These are phyloP conservation scores for Butyriboletus appendiculatus DNA, from an alignment of 1,284 basidiomycete genomes.

Conservation along the genomic window DNA sequence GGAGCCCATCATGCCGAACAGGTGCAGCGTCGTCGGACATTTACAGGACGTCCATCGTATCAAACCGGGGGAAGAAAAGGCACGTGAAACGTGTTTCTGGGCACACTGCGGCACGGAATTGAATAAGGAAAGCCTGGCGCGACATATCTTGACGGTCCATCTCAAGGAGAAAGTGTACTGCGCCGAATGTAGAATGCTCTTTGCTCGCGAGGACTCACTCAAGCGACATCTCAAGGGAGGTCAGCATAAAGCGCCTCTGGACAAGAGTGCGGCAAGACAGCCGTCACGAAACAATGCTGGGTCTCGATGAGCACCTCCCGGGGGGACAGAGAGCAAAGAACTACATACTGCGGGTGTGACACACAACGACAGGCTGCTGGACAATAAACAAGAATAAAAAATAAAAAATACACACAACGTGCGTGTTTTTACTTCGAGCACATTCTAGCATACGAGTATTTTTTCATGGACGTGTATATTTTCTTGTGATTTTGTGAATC, in stretches of 20 bases:
- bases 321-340: not conserved
- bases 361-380: too few species aligned
- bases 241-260: constrained; percentile 5
- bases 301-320: not conserved
- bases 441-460: too few species aligned
- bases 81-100: constrained; percentile 18
- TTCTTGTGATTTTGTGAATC: not conserved
- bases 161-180: constrained; percentile 16
- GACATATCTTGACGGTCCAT: constrained; percentile 26
- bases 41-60: constrained; percentile 15
- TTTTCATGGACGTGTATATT: not conserved
- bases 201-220: constrained; percentile 31
- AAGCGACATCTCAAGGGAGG: constrained; percentile 23
- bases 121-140: constrained; percentile 29
- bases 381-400: too few species aligned
- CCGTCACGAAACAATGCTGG: not conserved
- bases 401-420: not conserved
- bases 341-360: too few species aligned
- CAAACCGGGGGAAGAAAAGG: constrained; percentile 24
- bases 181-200: constrained; percentile 6
- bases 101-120: constrained; percentile 9
- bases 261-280: not conserved
- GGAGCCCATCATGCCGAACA: constrained; percentile 6
- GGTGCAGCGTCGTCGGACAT: constrained; percentile 18
- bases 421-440: not conserved